Evolutionary conservation across 148 eudicot species (phyloP), one percentile per base, ranked within the genome.

Genomic region (Fagopyrum tataricum): DNA sequence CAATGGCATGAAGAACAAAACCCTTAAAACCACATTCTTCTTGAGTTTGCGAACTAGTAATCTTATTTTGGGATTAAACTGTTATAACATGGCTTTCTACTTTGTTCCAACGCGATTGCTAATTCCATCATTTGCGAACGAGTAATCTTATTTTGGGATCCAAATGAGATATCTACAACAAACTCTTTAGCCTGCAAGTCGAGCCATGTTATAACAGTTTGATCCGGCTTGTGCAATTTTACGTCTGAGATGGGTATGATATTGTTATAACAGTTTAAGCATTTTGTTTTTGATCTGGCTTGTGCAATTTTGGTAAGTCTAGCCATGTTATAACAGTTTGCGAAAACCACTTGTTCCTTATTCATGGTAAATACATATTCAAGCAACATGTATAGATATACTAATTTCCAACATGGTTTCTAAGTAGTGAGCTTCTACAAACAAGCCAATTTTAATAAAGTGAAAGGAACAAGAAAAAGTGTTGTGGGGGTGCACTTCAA

Each of bases 71-170:
- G n/a, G n/a, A n/a, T n/a, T n/a, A n/a, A n/a, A n/a, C n/a, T n/a
- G n/a, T n/a, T n/a, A n/a, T n/a, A n/a, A n/a, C n/a, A 93, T 8
- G 82, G 75, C n/a, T 51, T 81, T 17, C 76, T 79, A 49, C 92
- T 86, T 9, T 76, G 78, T 46, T 89, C 94, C 71, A 93, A 76
- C 0, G 96, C 96, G 20, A 43, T 55, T 1, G 93, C 96, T 20
- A 93, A 74, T 59, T 85, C 91, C 88, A 87, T 90, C 96, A 93
- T 93, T 31, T 93, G 96, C 31, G 85, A 7, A 2, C 79, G 76
- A 11, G 77, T 77, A 7, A 93, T 81, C 1, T 87, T 83, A 78
- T 84, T 87, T 68, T 93, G 97, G 0, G 95, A 93, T 44, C 96
- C 98, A 67, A 93, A 89, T 43, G 90, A 89, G 9, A 91, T 79